A percentile compares a stretch with the other conserved stretches of the same genome.
These are phyloP conservation scores for Fraxinus latifolia DNA, from an alignment of 305 asterid species.

Conservation along the genomic window DNA sequence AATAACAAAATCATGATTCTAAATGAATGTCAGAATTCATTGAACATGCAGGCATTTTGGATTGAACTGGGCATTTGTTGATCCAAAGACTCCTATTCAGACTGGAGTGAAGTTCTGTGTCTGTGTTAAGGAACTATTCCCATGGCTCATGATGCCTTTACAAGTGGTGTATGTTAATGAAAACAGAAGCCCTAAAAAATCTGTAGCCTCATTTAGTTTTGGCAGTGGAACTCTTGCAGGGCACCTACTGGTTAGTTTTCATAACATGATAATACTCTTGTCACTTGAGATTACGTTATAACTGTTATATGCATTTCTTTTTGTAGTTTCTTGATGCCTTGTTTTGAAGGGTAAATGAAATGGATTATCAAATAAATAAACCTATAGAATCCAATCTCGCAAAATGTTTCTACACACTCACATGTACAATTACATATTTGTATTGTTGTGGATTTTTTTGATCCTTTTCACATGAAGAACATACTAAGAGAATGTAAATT, in stretches of 20 bases:
- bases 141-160: slow-evolving; percentile 93
- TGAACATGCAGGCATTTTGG: slow-evolving; percentile 68
- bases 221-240: slow-evolving; percentile 96
- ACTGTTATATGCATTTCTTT: not conserved
- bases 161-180: slow-evolving; percentile 67
- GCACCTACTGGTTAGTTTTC: slow-evolving; percentile 63
- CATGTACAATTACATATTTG: not conserved
- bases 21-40: not conserved
- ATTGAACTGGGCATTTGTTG: slow-evolving; percentile 86
- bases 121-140: slow-evolving; percentile 65
- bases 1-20: slow-evolving; percentile 10
- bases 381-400: not conserved
- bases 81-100: slow-evolving; percentile 58
- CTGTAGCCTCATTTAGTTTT: slow-evolving; percentile 59
- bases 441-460: not conserved
- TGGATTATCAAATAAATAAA: not conserved
- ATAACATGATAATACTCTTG: not conserved
- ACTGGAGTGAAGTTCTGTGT: slow-evolving; percentile 77
- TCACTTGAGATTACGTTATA: not conserved
- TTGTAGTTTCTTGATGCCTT: not conserved
- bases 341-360: not conserved
- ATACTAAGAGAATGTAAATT: not conserved
- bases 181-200: slow-evolving; percentile 31
- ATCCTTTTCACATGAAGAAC: not conserved
- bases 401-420: slow-evolving; percentile 7